phyloP scores from a whole-genome alignment of 1,284 basidiomycete genomes.

The Caloboletus firmus region DNA sequence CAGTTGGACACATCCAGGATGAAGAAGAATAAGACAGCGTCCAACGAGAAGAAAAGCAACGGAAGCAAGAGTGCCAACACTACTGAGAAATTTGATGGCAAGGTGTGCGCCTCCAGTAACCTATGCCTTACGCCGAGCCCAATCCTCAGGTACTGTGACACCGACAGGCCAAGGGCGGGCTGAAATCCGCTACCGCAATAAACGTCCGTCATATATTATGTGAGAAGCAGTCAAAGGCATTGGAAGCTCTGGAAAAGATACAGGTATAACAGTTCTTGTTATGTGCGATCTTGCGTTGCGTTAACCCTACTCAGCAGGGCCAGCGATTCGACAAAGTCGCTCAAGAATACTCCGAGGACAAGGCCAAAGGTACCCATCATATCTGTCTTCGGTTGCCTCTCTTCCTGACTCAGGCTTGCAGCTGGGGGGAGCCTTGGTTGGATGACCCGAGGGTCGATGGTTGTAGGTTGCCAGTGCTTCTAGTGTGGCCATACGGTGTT shows the following conservation, averaged over 20 bases:
- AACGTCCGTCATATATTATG: constrained; percentile 86
- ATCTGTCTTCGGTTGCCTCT: neutral
- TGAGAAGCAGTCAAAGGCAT: constrained; percentile 78
- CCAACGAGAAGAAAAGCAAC: constrained; percentile 40
- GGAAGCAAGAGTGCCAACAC: constrained; percentile 35
- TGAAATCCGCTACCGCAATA: constrained; percentile 75
- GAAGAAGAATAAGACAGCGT: constrained; percentile 51
- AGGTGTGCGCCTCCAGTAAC: constrained; percentile 21
- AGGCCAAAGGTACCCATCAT: constrained; percentile 65
- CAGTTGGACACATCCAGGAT: constrained; percentile 32
- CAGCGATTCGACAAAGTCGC: constrained; percentile 82
- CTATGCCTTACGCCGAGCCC: neutral
- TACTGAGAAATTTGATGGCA: constrained; percentile 26
- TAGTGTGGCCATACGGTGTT: neutral
- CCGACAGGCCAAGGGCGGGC: constrained; percentile 49
- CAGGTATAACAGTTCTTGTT: constrained; percentile 46
- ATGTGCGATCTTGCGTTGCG: neutral
- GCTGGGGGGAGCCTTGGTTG: constrained; percentile 82
- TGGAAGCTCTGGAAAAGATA: constrained; percentile 75
- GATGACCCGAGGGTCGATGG: constrained; percentile 83
- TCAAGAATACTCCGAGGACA: constrained; percentile 84
- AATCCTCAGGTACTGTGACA: constrained; percentile 23
- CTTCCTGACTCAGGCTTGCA: constrained; percentile 31
- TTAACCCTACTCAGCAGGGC: constrained; percentile 50
- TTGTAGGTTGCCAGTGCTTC: constrained; percentile 39